Evolutionary conservation across 768 basidiomycete species (phyloP), one percentile per base, ranked within the genome.

Genomic region (Pholiota conissans): DNA sequence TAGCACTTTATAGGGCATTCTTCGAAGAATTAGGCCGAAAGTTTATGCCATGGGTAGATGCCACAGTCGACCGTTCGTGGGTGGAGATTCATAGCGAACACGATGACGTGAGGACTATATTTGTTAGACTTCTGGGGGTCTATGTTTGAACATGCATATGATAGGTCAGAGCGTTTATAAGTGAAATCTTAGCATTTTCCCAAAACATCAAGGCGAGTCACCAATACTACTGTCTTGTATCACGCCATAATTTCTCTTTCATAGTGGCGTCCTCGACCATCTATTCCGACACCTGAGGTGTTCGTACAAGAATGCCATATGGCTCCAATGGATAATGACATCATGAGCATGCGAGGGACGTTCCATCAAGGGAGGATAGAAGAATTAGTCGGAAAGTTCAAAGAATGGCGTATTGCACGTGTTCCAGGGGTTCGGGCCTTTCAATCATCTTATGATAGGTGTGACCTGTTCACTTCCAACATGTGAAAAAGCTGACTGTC

Each of bases 401-500:
- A 83, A 40, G 68, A 76, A 18, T 92, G 90, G 92, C 80, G 90
- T 29, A 76, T 78, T 35, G 81, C 89, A 58, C 83, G 93, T 29
- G 69, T 85, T 4, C 84, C 91, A 18, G 91, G 92, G 3, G 83
- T 85, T 24, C 83, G 87, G 30, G 91, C 91, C 3, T 88, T 91
- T 65, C 87, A 91, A 65, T 94, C 91, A 0, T 86, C 82, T n/a
- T 93, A 94, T 63, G 93, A 95, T 66, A 82, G 87, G 82, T 86
- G 77, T 68, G 47, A 55, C 57, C 9, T 22, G 20, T 46, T 32
- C 53, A 42, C 9, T 47, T 16, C 60, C 47, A 34, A n/a, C 58
- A 47, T 27, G 24, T 30, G 20, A 4, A 37, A 22, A 9, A 40
- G 56, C 48, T 56, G 29, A 53, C 32, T 26, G 5, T 40, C 27